These are phyloP conservation scores for Primulina eburnea DNA, from an alignment of 257 asterid genomes.

Conservation along the genomic window DNA sequence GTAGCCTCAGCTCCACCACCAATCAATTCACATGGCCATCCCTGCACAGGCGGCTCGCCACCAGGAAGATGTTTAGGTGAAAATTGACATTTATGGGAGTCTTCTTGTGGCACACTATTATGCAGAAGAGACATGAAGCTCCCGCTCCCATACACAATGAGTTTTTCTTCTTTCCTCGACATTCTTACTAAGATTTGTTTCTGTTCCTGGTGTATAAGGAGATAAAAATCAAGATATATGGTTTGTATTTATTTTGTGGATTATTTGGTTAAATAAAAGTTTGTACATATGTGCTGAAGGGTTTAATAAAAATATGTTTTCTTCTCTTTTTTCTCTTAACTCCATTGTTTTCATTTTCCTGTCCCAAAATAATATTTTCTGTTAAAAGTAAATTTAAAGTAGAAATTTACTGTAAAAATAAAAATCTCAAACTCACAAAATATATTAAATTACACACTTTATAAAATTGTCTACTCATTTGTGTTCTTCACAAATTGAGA, in stretches of 20 bases:
- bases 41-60: constrained; percentile 14
- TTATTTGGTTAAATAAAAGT: too few relatives aligned
- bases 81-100: background rate
- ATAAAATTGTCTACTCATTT: too few relatives aligned
- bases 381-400: too few relatives aligned
- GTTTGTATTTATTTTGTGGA: background rate
- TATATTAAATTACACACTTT: too few relatives aligned
- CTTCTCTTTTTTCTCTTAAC: background rate
- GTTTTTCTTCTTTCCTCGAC: background rate
- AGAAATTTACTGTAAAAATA: too few relatives aligned
- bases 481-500: too few relatives aligned
- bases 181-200: background rate
- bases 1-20: constrained; percentile 61
- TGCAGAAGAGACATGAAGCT: background rate
- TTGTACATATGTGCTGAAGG: background rate
- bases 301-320: too few relatives aligned
- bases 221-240: too few relatives aligned
- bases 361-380: background rate
- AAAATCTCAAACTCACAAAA: too few relatives aligned
- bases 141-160: background rate
- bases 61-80: constrained; percentile 1
- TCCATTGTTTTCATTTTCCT: background rate
- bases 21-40: constrained; percentile 35
- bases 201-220: background rate
- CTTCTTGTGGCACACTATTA: background rate